These are phyloP conservation scores for Vachellia collinsii DNA, from an alignment of 306 rosid species.

Conservation along the genomic window DNA sequence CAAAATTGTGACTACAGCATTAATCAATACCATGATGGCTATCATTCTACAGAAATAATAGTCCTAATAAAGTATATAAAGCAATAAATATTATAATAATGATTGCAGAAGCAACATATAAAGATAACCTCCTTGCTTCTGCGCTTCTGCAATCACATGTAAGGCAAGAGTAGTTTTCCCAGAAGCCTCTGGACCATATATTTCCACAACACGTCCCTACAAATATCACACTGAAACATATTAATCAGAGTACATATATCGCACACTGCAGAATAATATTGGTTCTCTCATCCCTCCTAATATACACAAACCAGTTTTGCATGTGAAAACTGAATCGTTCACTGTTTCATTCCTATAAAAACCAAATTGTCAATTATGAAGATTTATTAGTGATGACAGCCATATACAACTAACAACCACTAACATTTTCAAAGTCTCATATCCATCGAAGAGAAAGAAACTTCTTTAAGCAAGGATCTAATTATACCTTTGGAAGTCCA, in stretches of 20 bases:
- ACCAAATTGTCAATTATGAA: background rate
- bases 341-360: background rate
- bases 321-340: slow-evolving; percentile 6
- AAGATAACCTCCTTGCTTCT: slow-evolving; percentile 83
- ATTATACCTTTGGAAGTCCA: slow-evolving; percentile 89
- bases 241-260: slow-evolving; percentile 15
- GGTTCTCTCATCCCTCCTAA: background rate
- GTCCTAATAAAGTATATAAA: slow-evolving; percentile 21
- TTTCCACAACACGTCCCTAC: slow-evolving; percentile 95
- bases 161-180: slow-evolving; percentile 92
- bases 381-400: background rate
- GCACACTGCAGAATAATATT: slow-evolving; percentile 8
- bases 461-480: slow-evolving; percentile 30
- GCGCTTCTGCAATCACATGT: slow-evolving; percentile 93
- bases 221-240: slow-evolving; percentile 34
- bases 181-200: slow-evolving; percentile 94
- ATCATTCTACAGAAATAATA: background rate
- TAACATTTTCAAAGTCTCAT: slow-evolving; percentile 9
- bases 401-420: background rate
- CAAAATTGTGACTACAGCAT: background rate
- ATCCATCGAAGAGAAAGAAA: slow-evolving; percentile 22
- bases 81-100: slow-evolving; percentile 19
- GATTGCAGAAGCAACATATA: slow-evolving; percentile 29
- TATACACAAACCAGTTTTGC: background rate
- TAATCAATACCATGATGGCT: background rate